phyloP scores from a whole-genome alignment of 306 rosid species.

The Oemleria cerasiformis region DNA sequence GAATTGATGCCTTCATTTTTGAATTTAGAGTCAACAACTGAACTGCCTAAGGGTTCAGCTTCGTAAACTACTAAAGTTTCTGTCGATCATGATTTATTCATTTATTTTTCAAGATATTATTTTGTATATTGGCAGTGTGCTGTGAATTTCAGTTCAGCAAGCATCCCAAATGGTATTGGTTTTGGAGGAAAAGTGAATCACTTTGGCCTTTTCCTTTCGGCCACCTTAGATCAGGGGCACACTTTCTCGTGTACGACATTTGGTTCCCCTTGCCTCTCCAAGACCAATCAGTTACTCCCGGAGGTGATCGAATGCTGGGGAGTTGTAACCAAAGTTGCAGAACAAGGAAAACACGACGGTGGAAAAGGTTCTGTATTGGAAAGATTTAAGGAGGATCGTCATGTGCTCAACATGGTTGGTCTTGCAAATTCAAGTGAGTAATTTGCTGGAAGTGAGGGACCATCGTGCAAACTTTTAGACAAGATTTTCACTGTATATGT shows the following conservation, averaged over 20 bases:
- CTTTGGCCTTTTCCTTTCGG: conserved; percentile 72
- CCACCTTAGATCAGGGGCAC: conserved; percentile 78
- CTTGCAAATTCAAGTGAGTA: conserved; percentile 58
- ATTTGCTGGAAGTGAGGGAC: no score
- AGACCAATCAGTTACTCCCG: conserved; percentile 50
- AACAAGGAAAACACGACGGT: conserved; percentile 35
- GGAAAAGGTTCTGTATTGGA: conserved; percentile 55
- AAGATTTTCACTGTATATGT: no score
- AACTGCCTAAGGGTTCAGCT: no score
- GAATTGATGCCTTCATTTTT: no score
- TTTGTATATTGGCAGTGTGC: conserved; percentile 36
- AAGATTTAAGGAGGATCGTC: conserved; percentile 81
- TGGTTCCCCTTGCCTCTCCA: conserved; percentile 86
- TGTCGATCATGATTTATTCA: no score
- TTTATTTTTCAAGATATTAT: no score
- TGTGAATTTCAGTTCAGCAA: conserved; percentile 78
- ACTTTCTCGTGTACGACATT: conserved; percentile 78
- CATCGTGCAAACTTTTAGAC: no score
- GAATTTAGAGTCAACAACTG: no score
- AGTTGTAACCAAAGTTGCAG: conserved; percentile 42
- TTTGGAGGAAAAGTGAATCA: conserved; percentile 81
- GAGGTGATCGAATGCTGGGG: conserved; percentile 98
- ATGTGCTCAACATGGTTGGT: conserved; percentile 83
- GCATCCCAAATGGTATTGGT: conserved; percentile 89
- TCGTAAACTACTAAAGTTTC: no score